phyloP scores from a whole-genome alignment of 352 stramenopile genomes.

The Thraustotheca clavata region DNA sequence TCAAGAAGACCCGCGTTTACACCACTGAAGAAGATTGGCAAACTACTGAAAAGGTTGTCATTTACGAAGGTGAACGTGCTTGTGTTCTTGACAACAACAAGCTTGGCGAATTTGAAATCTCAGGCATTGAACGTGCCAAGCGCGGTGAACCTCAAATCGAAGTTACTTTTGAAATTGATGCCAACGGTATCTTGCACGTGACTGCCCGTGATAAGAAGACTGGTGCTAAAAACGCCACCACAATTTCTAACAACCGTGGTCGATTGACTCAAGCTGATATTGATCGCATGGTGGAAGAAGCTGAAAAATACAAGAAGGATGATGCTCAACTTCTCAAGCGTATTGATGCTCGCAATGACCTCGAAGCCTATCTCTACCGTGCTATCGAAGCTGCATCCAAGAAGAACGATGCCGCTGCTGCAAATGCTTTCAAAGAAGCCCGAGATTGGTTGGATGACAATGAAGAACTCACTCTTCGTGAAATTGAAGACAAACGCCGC shows the following conservation, averaged over 20 bases:
- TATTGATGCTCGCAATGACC: constrained; percentile 57
- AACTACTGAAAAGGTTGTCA: constrained; percentile 80
- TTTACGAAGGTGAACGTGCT: constrained; percentile 84
- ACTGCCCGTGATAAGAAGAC: constrained; percentile 82
- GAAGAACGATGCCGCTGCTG: constrained; percentile 2
- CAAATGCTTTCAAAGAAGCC: not conserved
- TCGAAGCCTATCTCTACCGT: constrained; percentile 68
- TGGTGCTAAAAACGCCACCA: constrained; percentile 50
- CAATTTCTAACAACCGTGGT: constrained; percentile 68
- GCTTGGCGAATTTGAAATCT: constrained; percentile 89
- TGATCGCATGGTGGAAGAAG: constrained; percentile 58
- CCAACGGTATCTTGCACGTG: constrained; percentile 90
- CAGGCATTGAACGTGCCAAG: constrained; percentile 76
- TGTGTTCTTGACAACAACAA: constrained; percentile 90
- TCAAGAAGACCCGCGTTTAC: constrained; percentile 71
- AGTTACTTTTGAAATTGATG: constrained; percentile 87
- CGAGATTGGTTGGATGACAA: constrained; percentile 19
- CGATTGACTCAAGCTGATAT: constrained; percentile 62
- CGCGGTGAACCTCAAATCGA: constrained; percentile 87
- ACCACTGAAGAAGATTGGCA: constrained; percentile 69
- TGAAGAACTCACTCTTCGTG: constrained; percentile 10
- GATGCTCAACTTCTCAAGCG: constrained; percentile 57
- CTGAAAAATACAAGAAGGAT: constrained; percentile 68
- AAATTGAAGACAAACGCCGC: constrained; percentile 17
- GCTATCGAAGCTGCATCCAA: constrained; percentile 14